Base-by-base conservation (phyloP, 2,329 filamentous ascomycete genomes). In the Calonectria honghensis region DNA sequence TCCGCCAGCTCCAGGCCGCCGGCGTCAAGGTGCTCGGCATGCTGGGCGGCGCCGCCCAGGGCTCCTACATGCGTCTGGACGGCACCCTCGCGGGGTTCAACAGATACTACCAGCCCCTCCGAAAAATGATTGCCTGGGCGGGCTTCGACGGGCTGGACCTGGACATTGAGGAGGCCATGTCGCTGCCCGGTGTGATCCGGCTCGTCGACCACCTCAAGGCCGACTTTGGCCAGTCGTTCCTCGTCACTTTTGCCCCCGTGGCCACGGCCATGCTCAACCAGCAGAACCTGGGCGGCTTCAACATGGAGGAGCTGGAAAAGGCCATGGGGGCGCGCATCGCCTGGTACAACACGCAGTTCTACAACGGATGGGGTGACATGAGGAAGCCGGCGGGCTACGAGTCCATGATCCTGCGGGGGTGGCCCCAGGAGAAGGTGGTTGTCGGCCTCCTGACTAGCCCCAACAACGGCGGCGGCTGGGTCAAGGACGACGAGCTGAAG, bases 311-410 rank as follows among this genome's bases (percentile, higher is more conserved):
- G 27, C 89, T 98, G 1, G 95, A 97, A 80, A 87, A 88, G 13
- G 88, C 89, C 77, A 86, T 90, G 2, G 92, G 92, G 0, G 84
- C 85, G 14, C 88, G 92, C 69, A 93, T 98, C 37, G 89, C 89
- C 2, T 98, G 95, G 90, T 97, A 97, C 82, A 97, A 97, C 80
- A 89, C 93, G 6, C 96, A 98, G 82, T 97, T 97, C 84, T 98
- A 98, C 87, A 96, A 94, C 80, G 95, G 95, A 0, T 98, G 95
- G 91, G 94, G 94, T 2, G 87, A 87, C 75, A 85, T 89, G 77
- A 81, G 81, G 29, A 85, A 79, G 29, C 81, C 88, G 0, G 68
- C 79, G 6, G 84, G 85, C 72, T 91, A 88, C 79, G 85, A 88
- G 35, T 77, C 79, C n/a, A 86, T 90, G 45, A 79, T 91, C 6